phyloP scores from a whole-genome alignment of 2,329 filamentous ascomycete genomes.

The Arthrobotrys conoides region DNA sequence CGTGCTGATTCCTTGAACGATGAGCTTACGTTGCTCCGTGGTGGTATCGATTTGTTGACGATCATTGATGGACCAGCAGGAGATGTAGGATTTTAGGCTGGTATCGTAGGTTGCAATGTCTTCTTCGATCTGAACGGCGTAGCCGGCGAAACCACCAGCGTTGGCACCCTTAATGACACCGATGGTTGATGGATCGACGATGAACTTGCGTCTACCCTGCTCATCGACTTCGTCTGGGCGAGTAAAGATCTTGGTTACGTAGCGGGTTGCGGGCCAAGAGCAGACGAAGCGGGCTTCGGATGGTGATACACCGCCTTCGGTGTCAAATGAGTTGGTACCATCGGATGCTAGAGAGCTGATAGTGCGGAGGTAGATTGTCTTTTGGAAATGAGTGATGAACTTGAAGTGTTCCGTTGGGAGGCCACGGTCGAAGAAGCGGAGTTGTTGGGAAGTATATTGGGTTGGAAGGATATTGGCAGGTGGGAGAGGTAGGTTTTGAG shows the following conservation, averaged over 20 bases:
- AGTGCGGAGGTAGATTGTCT: slow-evolving; percentile 82
- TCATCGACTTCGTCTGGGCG: slow-evolving; percentile 28
- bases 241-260: slow-evolving; percentile 55
- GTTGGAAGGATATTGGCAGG: slow-evolving; percentile 38
- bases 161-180: slow-evolving; percentile 23
- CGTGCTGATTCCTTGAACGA: slow-evolving; percentile 42
- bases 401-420: slow-evolving; percentile 87
- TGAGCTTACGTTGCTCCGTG: not conserved
- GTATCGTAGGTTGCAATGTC: slow-evolving; percentile 54
- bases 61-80: slow-evolving; percentile 48
- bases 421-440: slow-evolving; percentile 89
- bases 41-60: slow-evolving; percentile 41
- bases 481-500: slow-evolving; percentile 18
- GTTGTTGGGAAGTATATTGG: slow-evolving; percentile 73
- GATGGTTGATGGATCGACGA: slow-evolving; percentile 53
- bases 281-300: slow-evolving; percentile 50
- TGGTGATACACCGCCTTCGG: slow-evolving; percentile 54
- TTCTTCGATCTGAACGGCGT: slow-evolving; percentile 53
- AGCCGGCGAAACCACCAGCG: slow-evolving; percentile 51
- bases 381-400: slow-evolving; percentile 92
- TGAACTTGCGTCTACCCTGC: slow-evolving; percentile 28
- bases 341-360: slow-evolving; percentile 65
- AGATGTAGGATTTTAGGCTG: slow-evolving; percentile 11
- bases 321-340: slow-evolving; percentile 68
- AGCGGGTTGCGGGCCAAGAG: slow-evolving; percentile 44